These are phyloP conservation scores for Wallacemonas sp. DNA, from an alignment of 208 protist genomes.

Conservation along the genomic window DNA sequence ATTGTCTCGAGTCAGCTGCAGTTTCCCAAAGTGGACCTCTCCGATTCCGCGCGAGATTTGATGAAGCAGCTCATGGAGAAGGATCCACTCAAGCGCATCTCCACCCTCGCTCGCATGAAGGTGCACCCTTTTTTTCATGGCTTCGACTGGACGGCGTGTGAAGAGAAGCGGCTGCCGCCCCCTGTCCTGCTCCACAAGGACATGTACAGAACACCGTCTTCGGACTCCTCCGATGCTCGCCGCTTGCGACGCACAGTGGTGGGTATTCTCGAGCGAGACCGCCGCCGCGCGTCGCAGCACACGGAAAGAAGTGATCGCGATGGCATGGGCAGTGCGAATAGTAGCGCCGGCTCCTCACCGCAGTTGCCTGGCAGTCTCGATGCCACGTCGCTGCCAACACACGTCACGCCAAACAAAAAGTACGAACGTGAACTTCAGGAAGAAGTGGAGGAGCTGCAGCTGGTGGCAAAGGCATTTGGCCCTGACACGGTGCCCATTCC, in stretches of 20 bases:
- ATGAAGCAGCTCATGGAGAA: conserved; percentile 57
- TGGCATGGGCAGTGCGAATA: too few relatives aligned
- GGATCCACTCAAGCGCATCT: conserved; percentile 44
- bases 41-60: conserved; percentile 37
- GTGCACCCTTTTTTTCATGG: conserved; percentile 60
- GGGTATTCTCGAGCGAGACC: conserved; percentile 1
- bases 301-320: too few relatives aligned
- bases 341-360: too few relatives aligned
- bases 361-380: background rate
- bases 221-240: conserved; percentile 18
- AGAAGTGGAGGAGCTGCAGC: conserved; percentile 38
- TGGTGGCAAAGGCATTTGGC: conserved; percentile 37
- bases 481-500: conserved; percentile 30
- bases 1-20: conserved; percentile 45
- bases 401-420: conserved; percentile 15
- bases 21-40: conserved; percentile 37
- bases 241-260: conserved; percentile 32
- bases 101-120: conserved; percentile 41
- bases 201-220: conserved; percentile 36
- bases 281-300: too few relatives aligned
- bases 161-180: conserved; percentile 43
- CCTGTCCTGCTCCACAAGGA: conserved; percentile 60
- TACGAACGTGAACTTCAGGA: conserved; percentile 31
- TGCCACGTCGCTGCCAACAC: background rate
- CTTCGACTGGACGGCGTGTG: conserved; percentile 80